These are phyloP conservation scores for Aspergillus sp. DNA, from an alignment of 2,329 filamentous ascomycete species.

Conservation along the genomic window DNA sequence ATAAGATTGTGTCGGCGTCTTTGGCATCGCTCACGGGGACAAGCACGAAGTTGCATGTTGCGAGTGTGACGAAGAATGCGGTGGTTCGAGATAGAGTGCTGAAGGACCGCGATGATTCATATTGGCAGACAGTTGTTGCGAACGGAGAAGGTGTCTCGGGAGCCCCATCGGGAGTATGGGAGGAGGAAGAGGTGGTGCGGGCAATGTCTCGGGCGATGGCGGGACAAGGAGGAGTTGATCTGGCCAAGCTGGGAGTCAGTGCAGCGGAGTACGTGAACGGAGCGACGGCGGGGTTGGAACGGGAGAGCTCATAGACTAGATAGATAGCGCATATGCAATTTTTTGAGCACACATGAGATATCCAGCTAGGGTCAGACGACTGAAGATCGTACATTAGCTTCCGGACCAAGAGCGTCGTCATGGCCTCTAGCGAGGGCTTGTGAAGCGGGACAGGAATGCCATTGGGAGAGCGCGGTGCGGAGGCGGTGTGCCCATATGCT, in stretches of 20 bases:
- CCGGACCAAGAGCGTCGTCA: not conserved
- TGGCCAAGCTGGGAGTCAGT: constrained; percentile 42
- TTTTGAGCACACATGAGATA: not conserved
- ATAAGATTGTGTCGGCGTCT: constrained; percentile 47
- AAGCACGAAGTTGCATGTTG: constrained; percentile 67
- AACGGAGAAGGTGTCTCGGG: constrained; percentile 55
- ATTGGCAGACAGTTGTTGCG: constrained; percentile 63
- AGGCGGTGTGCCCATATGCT: not conserved
- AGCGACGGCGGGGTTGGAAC: constrained; percentile 41
- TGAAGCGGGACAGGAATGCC: not conserved
- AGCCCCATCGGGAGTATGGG: constrained; percentile 52
- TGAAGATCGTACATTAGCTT: not conserved
- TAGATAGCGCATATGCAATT: not conserved
- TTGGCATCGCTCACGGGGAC: constrained; percentile 58
- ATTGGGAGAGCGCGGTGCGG: not conserved
- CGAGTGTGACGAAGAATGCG: constrained; percentile 78
- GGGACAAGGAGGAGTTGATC: constrained; percentile 53
- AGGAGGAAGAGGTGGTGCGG: constrained; percentile 64
- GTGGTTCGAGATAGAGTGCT: constrained; percentile 71
- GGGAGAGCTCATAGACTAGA: constrained; percentile 1
- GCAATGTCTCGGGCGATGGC: constrained; percentile 77
- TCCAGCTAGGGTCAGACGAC: not conserved
- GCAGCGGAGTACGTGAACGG: constrained; percentile 46
- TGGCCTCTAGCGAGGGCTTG: constrained; percentile 11
- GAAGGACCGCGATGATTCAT: constrained; percentile 64